These are phyloP conservation scores for Pseudogymnoascus sp. DNA, from an alignment of 2,329 filamentous ascomycete species.

Conservation along the genomic window DNA sequence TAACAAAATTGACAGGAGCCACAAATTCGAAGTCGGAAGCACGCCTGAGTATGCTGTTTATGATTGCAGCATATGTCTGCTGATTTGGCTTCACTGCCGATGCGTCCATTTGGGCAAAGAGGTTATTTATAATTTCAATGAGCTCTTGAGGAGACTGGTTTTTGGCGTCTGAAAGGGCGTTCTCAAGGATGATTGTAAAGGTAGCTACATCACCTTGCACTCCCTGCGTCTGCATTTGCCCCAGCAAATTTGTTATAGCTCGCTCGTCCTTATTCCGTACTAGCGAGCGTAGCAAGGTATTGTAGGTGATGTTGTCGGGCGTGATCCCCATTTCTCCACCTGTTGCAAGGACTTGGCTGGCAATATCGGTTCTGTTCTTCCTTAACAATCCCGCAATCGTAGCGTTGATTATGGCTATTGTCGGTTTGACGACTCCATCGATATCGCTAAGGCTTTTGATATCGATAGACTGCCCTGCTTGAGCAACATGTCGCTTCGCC, in stretches of 20 bases:
- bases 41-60: slow-evolving; percentile 50
- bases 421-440: slow-evolving; percentile 44
- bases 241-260: slow-evolving; percentile 44
- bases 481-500: slow-evolving; percentile 17
- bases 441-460: slow-evolving; percentile 24
- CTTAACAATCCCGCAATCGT: slow-evolving; percentile 55
- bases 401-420: slow-evolving; percentile 59
- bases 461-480: slow-evolving; percentile 16
- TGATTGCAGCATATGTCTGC: slow-evolving; percentile 59
- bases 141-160: slow-evolving; percentile 40
- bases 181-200: slow-evolving; percentile 63
- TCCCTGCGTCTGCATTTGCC: slow-evolving; percentile 47
- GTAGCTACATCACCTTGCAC: slow-evolving; percentile 58
- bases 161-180: slow-evolving; percentile 38
- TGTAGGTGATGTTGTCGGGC: slow-evolving; percentile 47
- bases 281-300: slow-evolving; percentile 56
- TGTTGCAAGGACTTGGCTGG: slow-evolving; percentile 44
- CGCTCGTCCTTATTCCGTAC: slow-evolving; percentile 40
- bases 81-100: slow-evolving; percentile 50
- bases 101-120: slow-evolving; percentile 49
- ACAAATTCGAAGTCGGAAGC: slow-evolving; percentile 31
- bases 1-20: slow-evolving; percentile 47
- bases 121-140: slow-evolving; percentile 38
- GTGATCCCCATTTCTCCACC: slow-evolving; percentile 35
- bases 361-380: slow-evolving; percentile 37